Evolutionary conservation across 225 moss, liverwort and hornwort genomes (phyloP).

Genomic region (Sphagnum contortum): DNA sequence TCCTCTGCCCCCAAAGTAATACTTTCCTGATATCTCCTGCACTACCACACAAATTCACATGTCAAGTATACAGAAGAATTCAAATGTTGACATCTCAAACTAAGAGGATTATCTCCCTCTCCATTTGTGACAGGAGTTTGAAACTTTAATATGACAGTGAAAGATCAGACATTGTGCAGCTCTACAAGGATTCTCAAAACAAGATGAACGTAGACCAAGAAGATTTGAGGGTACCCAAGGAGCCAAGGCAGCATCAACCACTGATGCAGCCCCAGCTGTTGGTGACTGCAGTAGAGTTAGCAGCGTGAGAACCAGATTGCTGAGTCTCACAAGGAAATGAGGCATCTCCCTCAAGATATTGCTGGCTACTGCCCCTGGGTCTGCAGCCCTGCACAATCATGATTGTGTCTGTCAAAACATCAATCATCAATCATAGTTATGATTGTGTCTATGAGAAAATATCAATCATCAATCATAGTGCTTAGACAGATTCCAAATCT

Average conservation of each 20-base stretch:
- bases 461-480: not conserved
- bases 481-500: not conserved
- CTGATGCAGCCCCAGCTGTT: slow-evolving; percentile 18
- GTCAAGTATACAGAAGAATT: no score
- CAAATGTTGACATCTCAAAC: no score
- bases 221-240: slow-evolving; percentile 23
- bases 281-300: slow-evolving; percentile 52
- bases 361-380: slow-evolving; percentile 72
- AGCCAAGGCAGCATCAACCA: slow-evolving; percentile 66
- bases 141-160: no score
- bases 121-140: no score
- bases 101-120: no score
- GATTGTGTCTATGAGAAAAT: not conserved
- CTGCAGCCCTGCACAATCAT: slow-evolving; percentile 45
- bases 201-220: no score
- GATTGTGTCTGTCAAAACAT: not conserved
- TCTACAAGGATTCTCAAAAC: no score
- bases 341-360: slow-evolving; percentile 71
- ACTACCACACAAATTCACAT: no score
- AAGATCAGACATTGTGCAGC: no score
- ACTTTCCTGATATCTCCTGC: slow-evolving; percentile 45
- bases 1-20: slow-evolving; percentile 60
- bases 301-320: slow-evolving; percentile 22
- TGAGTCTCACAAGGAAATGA: slow-evolving; percentile 35
- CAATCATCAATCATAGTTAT: not conserved